phyloP scores from a whole-genome alignment of 2,329 filamentous ascomycete genomes.

The Beauveria asiatica region DNA sequence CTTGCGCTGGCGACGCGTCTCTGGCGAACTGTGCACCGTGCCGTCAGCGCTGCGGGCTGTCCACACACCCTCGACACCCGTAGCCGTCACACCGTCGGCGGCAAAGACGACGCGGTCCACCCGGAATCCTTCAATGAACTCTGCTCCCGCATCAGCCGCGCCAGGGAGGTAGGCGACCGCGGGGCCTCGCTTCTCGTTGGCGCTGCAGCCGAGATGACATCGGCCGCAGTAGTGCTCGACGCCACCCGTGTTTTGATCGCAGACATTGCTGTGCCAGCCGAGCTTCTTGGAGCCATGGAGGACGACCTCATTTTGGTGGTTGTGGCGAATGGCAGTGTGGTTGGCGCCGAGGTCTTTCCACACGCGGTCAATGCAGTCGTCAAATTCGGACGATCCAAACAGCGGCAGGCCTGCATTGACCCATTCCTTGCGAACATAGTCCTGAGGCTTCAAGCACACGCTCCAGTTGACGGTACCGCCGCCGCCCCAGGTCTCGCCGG shows the following conservation, averaged over 20 bases:
- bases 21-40: conserved; percentile 41
- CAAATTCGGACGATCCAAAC: conserved; percentile 65
- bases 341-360: conserved; percentile 71
- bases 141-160: conserved; percentile 66
- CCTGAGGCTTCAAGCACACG: conserved; percentile 56
- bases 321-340: conserved; percentile 59
- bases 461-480: conserved; percentile 87
- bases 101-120: conserved; percentile 65
- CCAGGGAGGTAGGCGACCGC: conserved; percentile 70
- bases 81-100: conserved; percentile 46
- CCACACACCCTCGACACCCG: conserved; percentile 69
- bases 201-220: conserved; percentile 53
- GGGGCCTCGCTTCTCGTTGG: conserved; percentile 70
- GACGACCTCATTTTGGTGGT: conserved; percentile 61
- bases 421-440: conserved; percentile 75
- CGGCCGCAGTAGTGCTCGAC: conserved; percentile 65
- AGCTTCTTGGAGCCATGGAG: conserved; percentile 67
- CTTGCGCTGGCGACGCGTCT: conserved; percentile 43
- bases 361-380: conserved; percentile 71
- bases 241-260: conserved; percentile 73
- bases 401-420: conserved; percentile 59
- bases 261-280: conserved; percentile 59
- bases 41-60: conserved; percentile 58
- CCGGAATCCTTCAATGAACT: conserved; percentile 76
- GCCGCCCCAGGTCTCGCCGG: conserved; percentile 72